Percentiles rank a stretch among this genome's conserved stretches.
Evolutionary conservation across 495 filamentous ascomycete species (phyloP).

Genomic region (Penicillium bovifimosum): DNA sequence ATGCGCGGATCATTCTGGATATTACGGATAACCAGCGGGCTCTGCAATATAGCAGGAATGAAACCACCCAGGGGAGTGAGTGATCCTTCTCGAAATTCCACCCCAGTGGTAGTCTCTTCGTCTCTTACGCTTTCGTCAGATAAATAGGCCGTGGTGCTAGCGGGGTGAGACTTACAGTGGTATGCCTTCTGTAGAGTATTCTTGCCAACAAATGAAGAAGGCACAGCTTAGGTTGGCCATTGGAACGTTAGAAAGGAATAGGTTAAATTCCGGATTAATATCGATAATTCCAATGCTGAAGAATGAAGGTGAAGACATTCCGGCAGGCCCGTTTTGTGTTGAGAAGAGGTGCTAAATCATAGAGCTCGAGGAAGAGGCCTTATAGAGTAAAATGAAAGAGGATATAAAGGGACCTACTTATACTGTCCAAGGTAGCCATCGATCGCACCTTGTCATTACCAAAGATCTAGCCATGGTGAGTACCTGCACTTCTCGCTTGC

Average conservation of each 20-base stretch:
- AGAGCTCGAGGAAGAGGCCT: background rate
- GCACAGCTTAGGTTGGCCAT: background rate
- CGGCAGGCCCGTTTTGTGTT: background rate
- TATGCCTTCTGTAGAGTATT: background rate
- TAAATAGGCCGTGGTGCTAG: background rate
- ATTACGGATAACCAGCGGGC: background rate
- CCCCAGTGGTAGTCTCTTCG: background rate
- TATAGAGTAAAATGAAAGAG: background rate
- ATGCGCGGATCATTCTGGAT: background rate
- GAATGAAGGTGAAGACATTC: background rate
- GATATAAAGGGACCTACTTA: background rate
- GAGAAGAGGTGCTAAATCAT: background rate
- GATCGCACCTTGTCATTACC: background rate
- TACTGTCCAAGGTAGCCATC: background rate
- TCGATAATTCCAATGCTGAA: background rate
- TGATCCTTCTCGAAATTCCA: background rate
- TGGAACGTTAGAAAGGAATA: background rate
- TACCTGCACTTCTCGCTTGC: background rate
- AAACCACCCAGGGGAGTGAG: background rate
- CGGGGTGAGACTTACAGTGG: background rate
- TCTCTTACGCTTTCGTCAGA: background rate
- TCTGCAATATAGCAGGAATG: slow-evolving; percentile 1
- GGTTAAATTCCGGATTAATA: background rate
- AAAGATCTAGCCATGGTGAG: background rate
- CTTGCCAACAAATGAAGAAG: slow-evolving; percentile 1